Conservation (phyloP, 768 basidiomycete species). For the Kwoniella newhampshirensis region DNA sequence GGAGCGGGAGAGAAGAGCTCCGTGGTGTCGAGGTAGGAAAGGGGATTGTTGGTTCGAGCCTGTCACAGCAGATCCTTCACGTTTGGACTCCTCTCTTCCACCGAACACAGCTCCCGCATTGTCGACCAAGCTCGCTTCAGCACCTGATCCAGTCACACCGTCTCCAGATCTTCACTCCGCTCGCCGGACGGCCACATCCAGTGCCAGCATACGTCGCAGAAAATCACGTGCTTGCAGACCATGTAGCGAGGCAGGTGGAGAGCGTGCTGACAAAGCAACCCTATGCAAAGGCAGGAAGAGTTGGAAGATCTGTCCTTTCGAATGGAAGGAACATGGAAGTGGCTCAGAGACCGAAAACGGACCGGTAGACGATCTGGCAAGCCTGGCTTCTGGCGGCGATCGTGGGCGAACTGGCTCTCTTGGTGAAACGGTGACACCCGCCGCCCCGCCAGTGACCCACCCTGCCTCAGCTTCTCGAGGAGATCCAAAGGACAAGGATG, state of each 20-base stretch:
- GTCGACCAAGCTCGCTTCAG: no score
- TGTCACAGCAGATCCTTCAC: no score
- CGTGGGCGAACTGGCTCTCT: no score
- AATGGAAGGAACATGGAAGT: not conserved
- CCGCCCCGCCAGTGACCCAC: no score
- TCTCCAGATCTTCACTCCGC: no score
- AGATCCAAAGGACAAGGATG: no score
- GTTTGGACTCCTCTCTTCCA: no score
- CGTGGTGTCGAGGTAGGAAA: constrained; percentile 7
- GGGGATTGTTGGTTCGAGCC: not conserved
- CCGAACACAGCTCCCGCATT: no score
- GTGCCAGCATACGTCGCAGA: not conserved
- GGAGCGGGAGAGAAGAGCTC: constrained; percentile 1
- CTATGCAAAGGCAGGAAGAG: constrained; percentile 1
- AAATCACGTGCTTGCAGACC: not conserved
- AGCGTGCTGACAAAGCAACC: constrained; percentile 9
- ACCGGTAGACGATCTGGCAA: not conserved
- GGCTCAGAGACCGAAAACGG: not conserved
- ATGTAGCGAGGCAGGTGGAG: constrained; percentile 9
- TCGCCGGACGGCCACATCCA: no score
- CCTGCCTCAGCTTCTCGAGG: no score
- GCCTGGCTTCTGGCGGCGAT: not conserved
- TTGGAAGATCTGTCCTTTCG: not conserved
- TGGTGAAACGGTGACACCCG: no score
- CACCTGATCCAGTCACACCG: no score